Evolutionary conservation across 306 rosid genomes (phyloP), one percentile per base, ranked within the genome.

Genomic region (Pyrus communis): DNA sequence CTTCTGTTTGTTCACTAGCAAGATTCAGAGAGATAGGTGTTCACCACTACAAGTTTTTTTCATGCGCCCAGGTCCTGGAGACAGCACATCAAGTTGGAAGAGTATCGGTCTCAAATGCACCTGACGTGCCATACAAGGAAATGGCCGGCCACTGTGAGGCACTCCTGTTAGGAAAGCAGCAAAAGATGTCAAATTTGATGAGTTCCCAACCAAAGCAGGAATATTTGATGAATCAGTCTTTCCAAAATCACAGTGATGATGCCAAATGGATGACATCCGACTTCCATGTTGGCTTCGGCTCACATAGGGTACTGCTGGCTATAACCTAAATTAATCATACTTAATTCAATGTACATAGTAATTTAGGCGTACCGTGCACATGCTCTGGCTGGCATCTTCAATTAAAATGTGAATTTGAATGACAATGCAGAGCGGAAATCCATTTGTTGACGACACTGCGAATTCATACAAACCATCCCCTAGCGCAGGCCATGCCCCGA

Each of bases 141-240:
- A 87, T 92, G 93, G 86, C 98, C 35, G 84, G 79, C 66, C 91
- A 92, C 71, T 92, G 97, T 75, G 99, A 96, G 82, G 86, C 82
- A 10, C 93, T 86, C 75, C 84, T 89, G 80, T 75, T 83, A 81
- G 97, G 88, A 85, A 92, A 95, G 86, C 88, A 90, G 40, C 83
- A 85, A 78, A 88, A 81, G 86, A 87, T 92, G 96, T 96, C 96
- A 31, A 74, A 78, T 81, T 76, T 96, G 82, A 87, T 91, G 93
- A 85, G 74, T 78, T 25, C 79, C 61, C 83, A 82, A 58, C 90
- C 67, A 55, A 82, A 73, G 70, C 90, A 85, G 33, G 92, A 86
- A 46, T 61, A 38, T 80, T 65, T 71, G 58, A 42, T 51, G 60
- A 79, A 78, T 78, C 19, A 57, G 55, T 68, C 83, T 76, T 76